A percentile compares a stretch with the other conserved stretches of the same genome.
Evolutionary conservation across 1,139 yeast species (phyloP).

Genomic region (Diutina rugosa): DNA sequence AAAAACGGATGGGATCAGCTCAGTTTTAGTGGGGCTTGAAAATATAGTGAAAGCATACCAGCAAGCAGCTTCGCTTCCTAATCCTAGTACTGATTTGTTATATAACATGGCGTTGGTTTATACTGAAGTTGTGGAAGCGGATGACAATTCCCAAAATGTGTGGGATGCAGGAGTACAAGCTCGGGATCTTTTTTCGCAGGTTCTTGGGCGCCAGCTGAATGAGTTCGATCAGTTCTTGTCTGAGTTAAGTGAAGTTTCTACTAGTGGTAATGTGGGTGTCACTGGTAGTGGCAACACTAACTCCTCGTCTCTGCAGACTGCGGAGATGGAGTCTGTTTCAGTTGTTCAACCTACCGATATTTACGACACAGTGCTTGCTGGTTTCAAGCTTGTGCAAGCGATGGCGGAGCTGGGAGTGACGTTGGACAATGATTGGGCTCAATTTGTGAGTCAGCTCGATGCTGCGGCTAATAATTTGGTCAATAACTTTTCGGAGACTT

Average conservation of each 20-base stretch:
- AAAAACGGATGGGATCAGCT: slow-evolving; percentile 30
- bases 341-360: slow-evolving; percentile 11
- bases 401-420: slow-evolving; percentile 5
- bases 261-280: slow-evolving; percentile 1
- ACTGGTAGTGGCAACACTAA: background rate
- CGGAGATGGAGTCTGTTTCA: background rate
- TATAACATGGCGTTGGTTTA: slow-evolving; percentile 36
- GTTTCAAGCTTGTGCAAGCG: slow-evolving; percentile 19
- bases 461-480: slow-evolving; percentile 12
- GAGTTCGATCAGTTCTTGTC: slow-evolving; percentile 16
- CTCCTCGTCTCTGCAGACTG: background rate
- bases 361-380: slow-evolving; percentile 21
- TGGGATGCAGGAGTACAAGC: slow-evolving; percentile 11
- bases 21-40: slow-evolving; percentile 26
- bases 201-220: slow-evolving; percentile 8
- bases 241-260: slow-evolving; percentile 12
- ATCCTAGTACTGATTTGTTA: slow-evolving; percentile 4
- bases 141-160: slow-evolving; percentile 7
- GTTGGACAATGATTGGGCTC: slow-evolving; percentile 4
- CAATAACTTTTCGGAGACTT: slow-evolving; percentile 11
- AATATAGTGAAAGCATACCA: slow-evolving; percentile 27
- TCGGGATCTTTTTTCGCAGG: slow-evolving; percentile 8
- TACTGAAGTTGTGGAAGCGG: slow-evolving; percentile 31
- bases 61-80: slow-evolving; percentile 13
- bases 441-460: slow-evolving; percentile 9